Base-by-base conservation (phyloP, 495 filamentous ascomycete genomes). In the Achaetomiella virescens region DNA sequence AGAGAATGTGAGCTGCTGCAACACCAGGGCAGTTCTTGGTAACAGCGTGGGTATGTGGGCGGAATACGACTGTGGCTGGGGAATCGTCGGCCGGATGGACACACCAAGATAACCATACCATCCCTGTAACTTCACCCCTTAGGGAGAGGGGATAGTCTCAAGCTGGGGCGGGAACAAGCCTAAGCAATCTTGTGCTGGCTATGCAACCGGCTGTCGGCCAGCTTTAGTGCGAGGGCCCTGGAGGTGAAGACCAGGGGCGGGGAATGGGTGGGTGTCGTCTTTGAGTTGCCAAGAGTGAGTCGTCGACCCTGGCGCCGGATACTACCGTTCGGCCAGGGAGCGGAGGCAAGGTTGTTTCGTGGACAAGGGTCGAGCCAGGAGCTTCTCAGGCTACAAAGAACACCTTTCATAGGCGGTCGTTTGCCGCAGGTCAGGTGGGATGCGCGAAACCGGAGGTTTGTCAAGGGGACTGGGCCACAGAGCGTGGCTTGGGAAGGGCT, bases 41-140 rank as follows among this genome's bases (percentile, higher is more conserved):
- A 65, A 46, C 46, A 57, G 29, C 47, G 61, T 61, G 59, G 58
- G 58, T 52, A 42, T 64, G 64, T 61, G 61, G 60, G 64, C 64
- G 62, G 60, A 59, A 61, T 60, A 51, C 57, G 54, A 64, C 52
- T 36, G 54, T 53, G 54, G 57, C 49, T 44, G 54, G 55, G 55
- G 47, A 64, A 50, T 65, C 54, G 58, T 48, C 60, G 52, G 50
- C 55, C 36, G 47, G 55, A 59, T 53, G 55, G 58, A 58, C 20
- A 44, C 51, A 42, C 54, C 60, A 57, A 58, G 60, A 53, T 58
- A 59, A 48, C 58, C 57, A 50, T 54, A 50, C 38, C 35, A 52
- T 61, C 38, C 60, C 49, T 35, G 46, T 47, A 52, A 31, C 57
- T 47, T 57, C 40, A 20, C 55, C 42, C 44, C 45, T 53, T 21